Base-by-base conservation (phyloP, 768 basidiomycete genomes). In the Rubroboletus satanas region DNA sequence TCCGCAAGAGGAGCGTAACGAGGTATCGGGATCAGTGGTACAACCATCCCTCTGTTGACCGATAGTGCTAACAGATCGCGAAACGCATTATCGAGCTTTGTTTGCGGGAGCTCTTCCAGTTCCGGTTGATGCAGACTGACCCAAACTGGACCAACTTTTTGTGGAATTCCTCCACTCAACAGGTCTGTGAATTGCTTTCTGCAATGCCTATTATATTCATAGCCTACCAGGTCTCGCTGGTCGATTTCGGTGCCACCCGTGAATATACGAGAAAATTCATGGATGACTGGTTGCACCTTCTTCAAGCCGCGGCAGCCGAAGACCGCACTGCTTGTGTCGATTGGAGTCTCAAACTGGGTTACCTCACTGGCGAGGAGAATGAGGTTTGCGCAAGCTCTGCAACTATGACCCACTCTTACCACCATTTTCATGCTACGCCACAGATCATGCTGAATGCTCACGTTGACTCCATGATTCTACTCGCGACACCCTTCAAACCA, bases 61-160 rank as follows among this genome's bases (percentile, higher is more conserved):
- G 8, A 31, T 42, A 6, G 33, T 23, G 23, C 18, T 8, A 44
- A 11, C 66, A 98, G 96, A 96, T 98, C 64, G 90, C 93, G 4
- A 73, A 80, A 3, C 76, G 85, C 51, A 82, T 97, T 44, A 78
- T 98, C 48, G 86, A 90, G 44, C 78, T 99, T 7, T 98, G 93
- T 66, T 74, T 99, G 38, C 83, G 80, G 54, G 97, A 98, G 67
- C 81, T 99, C 7, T 97, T 98, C 69, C 77, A 85, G 56, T 96
- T 97, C 75, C 77, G 90, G 31, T 71, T 88, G 41, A 98, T 99
- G 97, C 97, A 98, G 70, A 99, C 96, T 0, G 96, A 99, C 67
- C 97, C 97, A 4, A 98, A 99, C 64, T 98, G 92, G 90, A 90
- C 92, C 9, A 98, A 98, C 70, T 98, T 99, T 74, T 75, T 99